Conservation (phyloP, 2,329 filamentous ascomycete genomes). For the Xylaria sp. region DNA sequence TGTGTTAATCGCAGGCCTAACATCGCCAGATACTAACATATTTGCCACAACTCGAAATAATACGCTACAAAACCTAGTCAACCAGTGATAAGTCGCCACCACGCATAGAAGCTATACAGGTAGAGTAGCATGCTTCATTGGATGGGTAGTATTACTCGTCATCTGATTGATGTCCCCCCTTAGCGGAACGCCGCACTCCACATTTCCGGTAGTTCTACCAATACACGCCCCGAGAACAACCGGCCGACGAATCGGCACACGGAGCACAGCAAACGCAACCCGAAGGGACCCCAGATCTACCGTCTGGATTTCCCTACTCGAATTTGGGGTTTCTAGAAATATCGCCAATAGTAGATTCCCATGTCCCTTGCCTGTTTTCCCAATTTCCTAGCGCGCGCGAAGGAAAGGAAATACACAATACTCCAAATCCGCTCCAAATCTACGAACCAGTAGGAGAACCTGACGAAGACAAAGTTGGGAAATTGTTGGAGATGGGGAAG, state of each 20-base stretch:
- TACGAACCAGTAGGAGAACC: not conserved
- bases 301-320: not conserved
- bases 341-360: conserved; percentile 8
- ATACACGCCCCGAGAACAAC: not conserved
- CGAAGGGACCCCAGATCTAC: not conserved
- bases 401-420: not conserved
- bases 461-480: not conserved
- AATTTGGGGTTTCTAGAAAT: not conserved
- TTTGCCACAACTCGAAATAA: no score
- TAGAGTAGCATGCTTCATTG: not conserved
- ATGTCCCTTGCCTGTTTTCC: not conserved
- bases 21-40: not conserved
- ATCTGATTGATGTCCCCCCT: not conserved
- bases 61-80: not conserved
- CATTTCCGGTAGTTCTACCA: not conserved
- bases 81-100: not conserved
- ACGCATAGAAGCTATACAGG: not conserved
- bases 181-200: not conserved
- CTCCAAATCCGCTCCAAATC: not conserved
- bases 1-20: not conserved
- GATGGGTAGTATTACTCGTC: not conserved
- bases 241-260: not conserved
- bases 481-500: not conserved
- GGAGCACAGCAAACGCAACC: conserved; percentile 4
- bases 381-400: not conserved